Base-by-base conservation (phyloP, 192 early-diverging fungal species). In the Entomortierella chlamydospora region DNA sequence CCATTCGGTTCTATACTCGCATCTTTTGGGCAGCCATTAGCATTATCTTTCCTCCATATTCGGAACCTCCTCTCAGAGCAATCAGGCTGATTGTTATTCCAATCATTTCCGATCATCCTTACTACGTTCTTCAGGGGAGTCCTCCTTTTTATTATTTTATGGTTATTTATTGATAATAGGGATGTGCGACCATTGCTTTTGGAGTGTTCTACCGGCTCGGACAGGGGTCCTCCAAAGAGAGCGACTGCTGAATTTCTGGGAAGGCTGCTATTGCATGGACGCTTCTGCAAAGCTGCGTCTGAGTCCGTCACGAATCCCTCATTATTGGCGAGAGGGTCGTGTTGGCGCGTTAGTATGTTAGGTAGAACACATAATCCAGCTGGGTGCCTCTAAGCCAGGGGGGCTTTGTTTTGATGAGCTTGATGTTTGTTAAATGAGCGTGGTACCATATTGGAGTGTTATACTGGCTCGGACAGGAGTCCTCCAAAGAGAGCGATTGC, bases 261-360 rank as follows among this genome's bases (percentile, higher is more conserved):
- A 58, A 58, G 57, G 34, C 57, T 58, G 57, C 57, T 58, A 58
- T 58, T 37, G 31, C 31, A 39, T 8, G 33, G 57, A 58, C 34
- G 57, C 57, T 58, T 58, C 57, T 58, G 57, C 33, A 33, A 58
- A 58, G 57, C 34, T 22, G 57, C 57, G 57, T 58, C 57, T 37
- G 31, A 9, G 34, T 39, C 34, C 57, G 57, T 58, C 57, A 39
- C 33, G 57, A 56, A 58, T 58, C 57, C 57, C 57, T 58, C 57
- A 18, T 58, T 58, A 58, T 25, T 39, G 57, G 57, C 20, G 57
- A 58, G 57, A 58, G 57, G 57, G 57, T 30, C 29, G 57, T 58
- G 57, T 37, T 58, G 57, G 34, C 33, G 17, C 57, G 31, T 33
- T 58, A 58, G 57, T 58, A 58, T 58, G 57, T 39, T 58, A 37